Base-by-base conservation (phyloP, 306 rosid genomes). In the Pyrus pyrifolia region DNA sequence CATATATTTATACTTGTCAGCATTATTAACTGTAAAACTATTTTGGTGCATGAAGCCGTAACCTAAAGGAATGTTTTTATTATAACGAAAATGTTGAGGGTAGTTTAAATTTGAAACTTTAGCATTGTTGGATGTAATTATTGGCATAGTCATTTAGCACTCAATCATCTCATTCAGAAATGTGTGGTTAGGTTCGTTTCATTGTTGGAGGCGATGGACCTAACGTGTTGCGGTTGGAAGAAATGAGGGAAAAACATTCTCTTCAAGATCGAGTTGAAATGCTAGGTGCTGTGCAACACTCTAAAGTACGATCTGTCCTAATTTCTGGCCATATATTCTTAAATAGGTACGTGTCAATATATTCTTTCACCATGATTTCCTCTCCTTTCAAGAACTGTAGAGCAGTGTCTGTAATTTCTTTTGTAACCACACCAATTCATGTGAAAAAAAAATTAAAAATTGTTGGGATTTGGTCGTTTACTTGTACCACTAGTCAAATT, bases 221-320 rank as follows among this genome's bases (percentile, higher is more conserved):
- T 49, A 94, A 86, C 91, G 96, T 23, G 97, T 94, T 94, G 81
- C 83, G 97, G 74, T 84, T 92, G 86, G 98, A 94, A 89, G 97
- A 94, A 84, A 92, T 92, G 97, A 89, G 95, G 84, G 98, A 94
- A 83, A 92, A 86, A 27, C 97, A 90, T 82, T 90, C 91, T 64
- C 96, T 94, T 67, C 97, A 94, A 84, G 98, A 94, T 84, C 91
- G 92, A 80, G 96, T 94, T 64, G 95, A 94, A 84, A 94, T 94
- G 97, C 70, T 94, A 87, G 97, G 93, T 70, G 95, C 96, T 59
- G 93, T 94, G 52, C 96, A 89, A 33, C 98, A 90, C 79, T 90
- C 96, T 59, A 88, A 69, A 83, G 96, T 92, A 51, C 90, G 82
- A 63, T 90, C 93, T 14, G 96, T 92, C 71, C 87, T 94, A 4